Evolutionary conservation across 1,139 yeast species (phyloP), one percentile per base, ranked within the genome.

Genomic region (Blastobotrys ciferrii): DNA sequence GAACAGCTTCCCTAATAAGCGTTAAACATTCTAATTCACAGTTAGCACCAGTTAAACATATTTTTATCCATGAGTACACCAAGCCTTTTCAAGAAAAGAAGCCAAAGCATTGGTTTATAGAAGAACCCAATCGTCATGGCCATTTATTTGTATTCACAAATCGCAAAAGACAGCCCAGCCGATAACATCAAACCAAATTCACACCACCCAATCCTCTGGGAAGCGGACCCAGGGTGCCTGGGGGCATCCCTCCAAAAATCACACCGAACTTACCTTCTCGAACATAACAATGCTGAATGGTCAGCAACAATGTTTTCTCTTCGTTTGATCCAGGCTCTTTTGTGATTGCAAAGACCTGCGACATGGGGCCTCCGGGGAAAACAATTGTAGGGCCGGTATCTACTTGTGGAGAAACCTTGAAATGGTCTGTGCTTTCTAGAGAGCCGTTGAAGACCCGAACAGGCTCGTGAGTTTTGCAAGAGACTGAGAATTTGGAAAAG

Each of bases 281-380:
- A 9, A 60, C 38, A 35, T 53, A 54, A 38, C 62, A 43, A 42
- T 60, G 60, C 2, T 47, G 33, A 15, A 59, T 53, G 6, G 32
- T 42, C 32, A 59, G 49, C 23, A 51, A 43, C 14, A 59, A 49
- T 2, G 43, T 44, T 17, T 56, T 58, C 31, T 49, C 41, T 1
- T 30, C 18, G 32, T 32, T 41, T 18, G 44, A 43, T 7, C 50
- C 51, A n/a, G 55, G 49, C 13, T 43, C 51, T 32, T 61, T 66
- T 28, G 63, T 64, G 19, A 85, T 73, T 45, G 76, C 74, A 63
- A 77, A 87, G 52, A 84, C 80, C 43, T 76, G 76, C 1, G 81
- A 75, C 0, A 81, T 80, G 0, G 89, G 86, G 50, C 86, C 89
- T n/a, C 82, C 88, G 2, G 78, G 78, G 60, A 77, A 80, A 0